Percentiles rank a stretch among this genome's conserved stretches.
Evolutionary conservation across 441 rosid species (phyloP).

Genomic region (Breynia disticha): DNA sequence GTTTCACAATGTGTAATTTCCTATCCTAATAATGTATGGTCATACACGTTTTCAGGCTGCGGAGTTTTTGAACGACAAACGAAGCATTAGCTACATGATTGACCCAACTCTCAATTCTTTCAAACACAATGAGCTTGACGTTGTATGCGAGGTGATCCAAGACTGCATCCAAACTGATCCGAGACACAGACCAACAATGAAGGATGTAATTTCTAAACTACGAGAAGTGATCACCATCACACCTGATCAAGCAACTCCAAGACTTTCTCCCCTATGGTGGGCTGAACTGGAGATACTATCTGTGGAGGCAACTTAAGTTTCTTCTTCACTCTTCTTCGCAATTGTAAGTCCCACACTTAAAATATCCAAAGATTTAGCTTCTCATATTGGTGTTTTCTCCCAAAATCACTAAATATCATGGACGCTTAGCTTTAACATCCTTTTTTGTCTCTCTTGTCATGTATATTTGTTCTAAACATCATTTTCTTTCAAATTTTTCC

Average conservation of each 20-base stretch:
- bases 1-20: background rate
- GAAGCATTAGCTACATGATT: slow-evolving; percentile 31
- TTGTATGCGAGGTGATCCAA: slow-evolving; percentile 45
- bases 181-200: slow-evolving; percentile 55
- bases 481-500: background rate
- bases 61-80: slow-evolving; percentile 34
- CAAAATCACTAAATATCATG: no score
- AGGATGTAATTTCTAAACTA: slow-evolving; percentile 34
- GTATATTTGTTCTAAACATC: slow-evolving; percentile 6
- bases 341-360: slow-evolving; percentile 16
- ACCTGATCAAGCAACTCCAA: slow-evolving; percentile 76
- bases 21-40: background rate
- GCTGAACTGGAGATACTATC: slow-evolving; percentile 90
- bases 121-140: slow-evolving; percentile 49
- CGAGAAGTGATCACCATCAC: slow-evolving; percentile 43
- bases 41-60: slow-evolving; percentile 36
- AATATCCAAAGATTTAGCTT: no score
- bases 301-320: slow-evolving; percentile 55
- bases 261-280: slow-evolving; percentile 92
- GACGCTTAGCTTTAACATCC: background rate
- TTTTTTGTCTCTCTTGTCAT: slow-evolving; percentile 6
- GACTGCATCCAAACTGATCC: slow-evolving; percentile 47
- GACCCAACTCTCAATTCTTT: slow-evolving; percentile 57
- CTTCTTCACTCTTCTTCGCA: slow-evolving; percentile 14
- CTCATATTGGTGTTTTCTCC: no score